Conservation (phyloP, 805 yeast species). For the Ogataea saltuana region DNA sequence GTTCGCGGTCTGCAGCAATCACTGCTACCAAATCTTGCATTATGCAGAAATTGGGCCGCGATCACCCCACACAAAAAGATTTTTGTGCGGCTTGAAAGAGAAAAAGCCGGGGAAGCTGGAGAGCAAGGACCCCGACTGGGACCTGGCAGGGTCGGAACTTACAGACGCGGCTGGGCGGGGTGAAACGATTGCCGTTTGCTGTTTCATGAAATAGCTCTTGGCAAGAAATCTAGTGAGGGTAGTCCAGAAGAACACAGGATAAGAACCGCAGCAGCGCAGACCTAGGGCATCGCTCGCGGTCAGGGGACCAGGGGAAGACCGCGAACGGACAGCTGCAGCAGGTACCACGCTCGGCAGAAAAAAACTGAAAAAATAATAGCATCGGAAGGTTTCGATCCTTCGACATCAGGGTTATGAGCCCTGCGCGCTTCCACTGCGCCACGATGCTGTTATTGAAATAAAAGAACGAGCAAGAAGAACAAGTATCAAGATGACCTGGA, state of each 20-base stretch:
- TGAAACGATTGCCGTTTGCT: too few relatives aligned
- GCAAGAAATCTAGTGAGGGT: too few relatives aligned
- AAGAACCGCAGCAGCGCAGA: too few relatives aligned
- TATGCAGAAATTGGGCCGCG: background rate
- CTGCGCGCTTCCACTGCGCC: conserved; percentile 99
- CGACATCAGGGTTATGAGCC: conserved; percentile 99
- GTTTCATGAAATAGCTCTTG: too few relatives aligned
- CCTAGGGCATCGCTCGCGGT: too few relatives aligned
- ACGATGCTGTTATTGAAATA: conserved; percentile 61
- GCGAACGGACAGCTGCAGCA: too few relatives aligned
- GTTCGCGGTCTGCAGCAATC: too few relatives aligned
- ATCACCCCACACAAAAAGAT: conserved; percentile 18
- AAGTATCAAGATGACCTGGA: background rate
- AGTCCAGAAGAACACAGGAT: too few relatives aligned
- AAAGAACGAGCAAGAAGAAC: background rate
- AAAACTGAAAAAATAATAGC: conserved; percentile 56
- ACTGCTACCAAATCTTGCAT: background rate
- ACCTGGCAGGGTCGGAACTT: background rate
- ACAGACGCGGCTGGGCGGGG: too few relatives aligned
- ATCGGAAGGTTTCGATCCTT: conserved; percentile 95
- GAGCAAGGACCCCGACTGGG: background rate
- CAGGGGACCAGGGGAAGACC: too few relatives aligned
- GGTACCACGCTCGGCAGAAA: conserved; percentile 10
- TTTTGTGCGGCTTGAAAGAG: background rate
- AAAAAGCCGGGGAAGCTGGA: background rate